Evolutionary conservation across 169 alveolate genomes (phyloP), one percentile per base, ranked within the genome.

Genomic region (Plasmodium yoelii): DNA sequence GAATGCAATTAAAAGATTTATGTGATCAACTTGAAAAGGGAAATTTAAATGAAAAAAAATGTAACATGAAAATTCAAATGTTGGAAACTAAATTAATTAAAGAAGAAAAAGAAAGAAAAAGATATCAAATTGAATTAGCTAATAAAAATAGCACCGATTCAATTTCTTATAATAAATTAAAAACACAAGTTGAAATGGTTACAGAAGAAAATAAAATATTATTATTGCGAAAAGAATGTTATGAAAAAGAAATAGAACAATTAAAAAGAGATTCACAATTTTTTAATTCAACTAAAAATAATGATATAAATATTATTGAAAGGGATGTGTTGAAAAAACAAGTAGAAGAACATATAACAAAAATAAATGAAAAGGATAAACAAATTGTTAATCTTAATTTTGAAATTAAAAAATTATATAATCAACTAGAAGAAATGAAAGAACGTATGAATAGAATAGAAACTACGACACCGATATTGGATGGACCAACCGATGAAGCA

Each of bases 221-320:
- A 13, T 60, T 42, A 6, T 19, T 82, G 5, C 24, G 46, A 10
- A 82, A 68, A 15, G 73, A 68, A 47, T 61, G 59, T 13, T 47
- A 69, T 15, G 90, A 82, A 51, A 39, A 47, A 28, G 68, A 68
- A 60, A 82, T 82, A 12, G 90, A 82, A 42, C 28, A 82, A 9
- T 6, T 82, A 63, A 47, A 56, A 15, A 55, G 15, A 9, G 84
- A 82, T 18, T 39, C 67, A 5, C 19, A 65, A 55, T 82, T 80
- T 22, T 80, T 67, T 51, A 55, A 18, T 6, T 13, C 74, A n/a
- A 80, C 89, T 2, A 80, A 80, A 57, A 80, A 80, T 44, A 80
- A 80, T 47, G 89, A 80, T 24, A 44, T 69, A 8, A 15, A 51
- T 0, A 80, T 80, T 64, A 70, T 80, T 3, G 68, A 80, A 26